phyloP scores from a whole-genome alignment of 192 early-diverging fungal species.

The Coemansia sp. region DNA sequence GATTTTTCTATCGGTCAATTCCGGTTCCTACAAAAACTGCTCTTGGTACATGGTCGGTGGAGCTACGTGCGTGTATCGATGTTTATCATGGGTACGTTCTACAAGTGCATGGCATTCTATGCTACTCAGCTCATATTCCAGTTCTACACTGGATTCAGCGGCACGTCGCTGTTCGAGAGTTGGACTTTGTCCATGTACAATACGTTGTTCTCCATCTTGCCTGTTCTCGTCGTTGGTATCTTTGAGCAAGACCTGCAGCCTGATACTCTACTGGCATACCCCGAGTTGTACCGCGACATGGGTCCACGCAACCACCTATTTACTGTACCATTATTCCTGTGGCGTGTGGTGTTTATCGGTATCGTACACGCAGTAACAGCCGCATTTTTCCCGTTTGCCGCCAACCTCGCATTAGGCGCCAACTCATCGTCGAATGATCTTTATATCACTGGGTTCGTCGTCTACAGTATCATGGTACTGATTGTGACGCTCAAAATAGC shows the following conservation, averaged over 20 bases:
- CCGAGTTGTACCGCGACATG: slow-evolving; percentile 71
- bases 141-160: slow-evolving; percentile 74
- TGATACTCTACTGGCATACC: slow-evolving; percentile 64
- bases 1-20: slow-evolving; percentile 96
- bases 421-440: slow-evolving; percentile 55
- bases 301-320: slow-evolving; percentile 53
- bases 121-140: slow-evolving; percentile 75
- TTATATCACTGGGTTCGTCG: slow-evolving; percentile 60
- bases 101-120: slow-evolving; percentile 85
- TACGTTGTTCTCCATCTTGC: slow-evolving; percentile 79
- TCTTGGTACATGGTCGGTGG: slow-evolving; percentile 90
- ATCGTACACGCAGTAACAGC: slow-evolving; percentile 52
- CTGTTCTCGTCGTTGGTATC: slow-evolving; percentile 77
- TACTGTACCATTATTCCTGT: slow-evolving; percentile 47
- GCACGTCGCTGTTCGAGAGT: slow-evolving; percentile 73
- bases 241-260: slow-evolving; percentile 82
- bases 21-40: slow-evolving; percentile 74
- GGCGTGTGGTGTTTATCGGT: slow-evolving; percentile 58
- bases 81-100: slow-evolving; percentile 85
- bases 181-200: slow-evolving; percentile 85
- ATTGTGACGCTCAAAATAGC: slow-evolving; percentile 73
- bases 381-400: slow-evolving; percentile 45
- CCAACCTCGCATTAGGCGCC: slow-evolving; percentile 27
- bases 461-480: slow-evolving; percentile 66
- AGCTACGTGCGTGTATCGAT: slow-evolving; percentile 81